Percentiles rank a stretch among this genome's conserved stretches.
Evolutionary conservation across 2,329 filamentous ascomycete genomes (phyloP).

Genomic region (Thielaviopsis populi): DNA sequence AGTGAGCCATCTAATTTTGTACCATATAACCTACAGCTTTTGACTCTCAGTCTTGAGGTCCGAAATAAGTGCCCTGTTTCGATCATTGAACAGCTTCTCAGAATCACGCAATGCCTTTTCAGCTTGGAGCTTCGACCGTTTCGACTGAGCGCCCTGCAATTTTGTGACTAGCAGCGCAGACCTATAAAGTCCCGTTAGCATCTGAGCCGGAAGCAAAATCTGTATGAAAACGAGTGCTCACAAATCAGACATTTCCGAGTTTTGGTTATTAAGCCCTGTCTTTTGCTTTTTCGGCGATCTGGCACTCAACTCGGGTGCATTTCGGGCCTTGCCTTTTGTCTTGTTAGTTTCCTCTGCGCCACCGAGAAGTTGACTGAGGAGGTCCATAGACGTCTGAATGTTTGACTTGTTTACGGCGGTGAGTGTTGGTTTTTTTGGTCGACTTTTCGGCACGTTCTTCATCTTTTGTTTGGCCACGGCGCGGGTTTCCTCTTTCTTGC

Average conservation of each 20-base stretch:
- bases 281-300: slow-evolving; percentile 9
- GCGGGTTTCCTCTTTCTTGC: background rate
- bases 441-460: background rate
- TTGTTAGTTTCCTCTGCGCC: background rate
- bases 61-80: slow-evolving; percentile 6
- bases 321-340: background rate
- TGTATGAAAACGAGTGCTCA: background rate
- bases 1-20: background rate
- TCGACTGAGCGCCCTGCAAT: slow-evolving; percentile 8
- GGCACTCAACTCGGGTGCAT: background rate
- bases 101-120: slow-evolving; percentile 3
- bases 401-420: background rate
- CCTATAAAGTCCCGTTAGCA: background rate
- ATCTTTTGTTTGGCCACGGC: background rate
- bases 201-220: background rate
- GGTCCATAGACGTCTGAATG: background rate
- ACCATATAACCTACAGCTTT: slow-evolving; percentile 8
- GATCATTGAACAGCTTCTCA: slow-evolving; percentile 5
- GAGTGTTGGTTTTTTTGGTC: background rate
- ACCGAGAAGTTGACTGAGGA: background rate
- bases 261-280: background rate
- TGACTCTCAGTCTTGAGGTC: slow-evolving; percentile 9
- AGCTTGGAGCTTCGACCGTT: slow-evolving; percentile 4
- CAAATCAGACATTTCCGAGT: background rate
- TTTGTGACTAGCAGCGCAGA: slow-evolving; percentile 8